A percentile compares a stretch with the other conserved stretches of the same genome.
These are phyloP conservation scores for Sporothrix luriei DNA, from an alignment of 2,329 filamentous ascomycete species.

Conservation along the genomic window DNA sequence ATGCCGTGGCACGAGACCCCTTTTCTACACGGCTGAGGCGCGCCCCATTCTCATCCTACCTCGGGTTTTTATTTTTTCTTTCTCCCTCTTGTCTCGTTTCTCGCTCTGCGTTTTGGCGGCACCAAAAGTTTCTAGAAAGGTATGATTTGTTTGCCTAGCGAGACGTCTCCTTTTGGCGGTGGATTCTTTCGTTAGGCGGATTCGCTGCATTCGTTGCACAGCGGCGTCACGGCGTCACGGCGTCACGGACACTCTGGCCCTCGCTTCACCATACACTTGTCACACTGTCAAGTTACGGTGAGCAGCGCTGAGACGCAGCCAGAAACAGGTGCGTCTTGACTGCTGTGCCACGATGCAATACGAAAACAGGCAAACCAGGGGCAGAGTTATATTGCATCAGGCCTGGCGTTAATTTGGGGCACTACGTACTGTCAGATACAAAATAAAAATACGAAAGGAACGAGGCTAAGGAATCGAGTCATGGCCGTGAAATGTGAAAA, in stretches of 20 bases:
- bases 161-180: constrained; percentile 21
- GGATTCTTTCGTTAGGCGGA: constrained; percentile 1
- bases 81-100: background rate
- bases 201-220: constrained; percentile 4
- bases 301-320: background rate
- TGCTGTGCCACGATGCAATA: background rate
- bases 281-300: background rate
- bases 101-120: constrained; percentile 25
- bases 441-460: constrained; percentile 21
- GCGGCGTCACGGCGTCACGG: background rate
- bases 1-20: background rate
- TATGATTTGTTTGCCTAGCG: constrained; percentile 22
- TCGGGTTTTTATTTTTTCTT: background rate
- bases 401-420: constrained; percentile 31
- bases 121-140: constrained; percentile 27
- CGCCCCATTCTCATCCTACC: background rate
- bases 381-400: constrained; percentile 27
- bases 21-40: background rate
- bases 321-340: background rate
- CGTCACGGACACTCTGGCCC: background rate
- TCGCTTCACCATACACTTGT: background rate
- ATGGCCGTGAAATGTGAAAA: too few species aligned
- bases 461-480: background rate
- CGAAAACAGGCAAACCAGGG: constrained; percentile 19
- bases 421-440: constrained; percentile 17